Evolutionary conservation across 1,139 yeast species (phyloP).

Genomic region (Sugiyamaella pinicola): DNA sequence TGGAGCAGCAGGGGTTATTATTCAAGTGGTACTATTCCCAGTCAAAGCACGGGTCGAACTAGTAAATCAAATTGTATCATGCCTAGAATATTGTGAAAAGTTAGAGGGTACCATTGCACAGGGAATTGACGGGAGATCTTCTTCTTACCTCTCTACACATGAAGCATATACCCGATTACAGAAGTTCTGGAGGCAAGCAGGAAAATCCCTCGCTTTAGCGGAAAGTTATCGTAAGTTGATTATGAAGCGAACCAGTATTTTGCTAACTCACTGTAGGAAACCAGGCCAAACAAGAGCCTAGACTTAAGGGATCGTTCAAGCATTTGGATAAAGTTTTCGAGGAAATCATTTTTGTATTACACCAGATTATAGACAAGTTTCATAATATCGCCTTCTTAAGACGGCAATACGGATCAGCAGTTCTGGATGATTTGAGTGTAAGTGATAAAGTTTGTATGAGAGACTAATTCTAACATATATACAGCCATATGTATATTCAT

Average conservation of each 20-base stretch:
- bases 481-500: constrained; percentile 43
- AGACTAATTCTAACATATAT: neutral
- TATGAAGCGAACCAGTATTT: neutral
- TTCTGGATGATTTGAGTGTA: constrained; percentile 48
- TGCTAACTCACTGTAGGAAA: constrained; percentile 7
- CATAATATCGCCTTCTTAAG: constrained; percentile 51
- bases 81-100: constrained; percentile 46
- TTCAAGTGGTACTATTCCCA: constrained; percentile 51
- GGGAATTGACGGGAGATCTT: constrained; percentile 46
- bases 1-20: constrained; percentile 50
- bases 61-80: constrained; percentile 46
- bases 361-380: constrained; percentile 52
- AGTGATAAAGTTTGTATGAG: neutral
- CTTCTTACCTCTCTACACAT: constrained; percentile 35
- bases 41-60: constrained; percentile 51
- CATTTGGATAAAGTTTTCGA: constrained; percentile 46
- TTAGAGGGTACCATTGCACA: constrained; percentile 46
- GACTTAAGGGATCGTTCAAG: constrained; percentile 50
- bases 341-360: constrained; percentile 50
- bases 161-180: constrained; percentile 30
- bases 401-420: constrained; percentile 50
- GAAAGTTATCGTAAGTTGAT: constrained; percentile 42
- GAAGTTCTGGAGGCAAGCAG: constrained; percentile 43
- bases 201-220: constrained; percentile 47
- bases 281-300: constrained; percentile 51